phyloP scores from a whole-genome alignment of 2,329 filamentous ascomycete species.

The Colletotrichum shisoi region DNA sequence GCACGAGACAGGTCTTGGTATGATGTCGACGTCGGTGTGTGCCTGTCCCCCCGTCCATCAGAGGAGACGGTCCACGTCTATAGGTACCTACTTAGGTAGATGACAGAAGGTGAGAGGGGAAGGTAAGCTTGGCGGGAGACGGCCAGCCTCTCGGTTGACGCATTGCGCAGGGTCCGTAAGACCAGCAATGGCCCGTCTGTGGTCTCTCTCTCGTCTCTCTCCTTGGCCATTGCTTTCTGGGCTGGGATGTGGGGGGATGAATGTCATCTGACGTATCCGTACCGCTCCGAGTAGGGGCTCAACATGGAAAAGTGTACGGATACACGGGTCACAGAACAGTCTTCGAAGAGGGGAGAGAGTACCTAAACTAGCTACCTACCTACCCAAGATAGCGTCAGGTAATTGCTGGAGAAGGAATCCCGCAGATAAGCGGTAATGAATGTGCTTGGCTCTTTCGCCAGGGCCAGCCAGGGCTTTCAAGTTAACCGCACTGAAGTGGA shows the following conservation, averaged over 20 bases:
- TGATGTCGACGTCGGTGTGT: constrained; percentile 29
- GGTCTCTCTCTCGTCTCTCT: too few species aligned
- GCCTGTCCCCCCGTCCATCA: constrained; percentile 4
- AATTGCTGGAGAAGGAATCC: constrained; percentile 1
- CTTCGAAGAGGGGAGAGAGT: too few species aligned
- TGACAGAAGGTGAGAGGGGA: constrained; percentile 8
- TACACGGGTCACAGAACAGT: not conserved
- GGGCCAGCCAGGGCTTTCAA: not conserved
- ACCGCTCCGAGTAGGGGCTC: not conserved
- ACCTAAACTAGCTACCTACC: too few species aligned
- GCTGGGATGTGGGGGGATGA: constrained; percentile 3
- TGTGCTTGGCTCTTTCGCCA: not conserved
- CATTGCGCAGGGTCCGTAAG: constrained; percentile 12
- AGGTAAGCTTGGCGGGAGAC: constrained; percentile 13
- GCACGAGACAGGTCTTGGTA: constrained; percentile 28
- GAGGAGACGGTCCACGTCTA: not conserved
- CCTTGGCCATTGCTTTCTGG: constrained; percentile 4
- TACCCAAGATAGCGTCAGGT: too few species aligned
- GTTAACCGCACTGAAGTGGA: not conserved
- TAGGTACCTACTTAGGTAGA: not conserved
- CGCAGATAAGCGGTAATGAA: constrained; percentile 18
- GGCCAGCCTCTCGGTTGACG: not conserved
- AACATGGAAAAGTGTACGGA: not conserved
- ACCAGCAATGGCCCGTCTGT: not conserved
- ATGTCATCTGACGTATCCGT: constrained; percentile 33